phyloP scores from a whole-genome alignment of 495 filamentous ascomycete genomes.

The Pseudoneurospora amorphoporcata region DNA sequence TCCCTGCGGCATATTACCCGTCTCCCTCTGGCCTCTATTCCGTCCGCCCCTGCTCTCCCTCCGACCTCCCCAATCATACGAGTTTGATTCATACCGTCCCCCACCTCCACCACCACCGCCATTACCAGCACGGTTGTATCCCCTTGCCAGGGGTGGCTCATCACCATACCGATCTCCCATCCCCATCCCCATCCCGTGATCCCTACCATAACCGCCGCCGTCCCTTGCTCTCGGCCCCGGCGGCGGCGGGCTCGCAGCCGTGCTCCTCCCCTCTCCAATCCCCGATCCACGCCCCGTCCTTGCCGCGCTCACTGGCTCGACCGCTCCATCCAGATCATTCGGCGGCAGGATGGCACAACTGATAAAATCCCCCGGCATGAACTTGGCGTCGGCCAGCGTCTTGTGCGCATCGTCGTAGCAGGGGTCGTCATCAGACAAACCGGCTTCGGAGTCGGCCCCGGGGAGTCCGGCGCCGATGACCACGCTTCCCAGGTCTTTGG shows the following conservation, averaged over 20 bases:
- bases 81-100: slow-evolving; percentile 1
- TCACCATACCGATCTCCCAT: neutral
- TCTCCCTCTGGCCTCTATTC: neutral
- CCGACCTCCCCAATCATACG: neutral
- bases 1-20: slow-evolving; percentile 33
- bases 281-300: slow-evolving; percentile 28
- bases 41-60: slow-evolving; percentile 15
- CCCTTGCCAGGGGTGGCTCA: neutral
- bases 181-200: neutral
- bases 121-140: neutral
- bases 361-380: slow-evolving; percentile 84
- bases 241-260: slow-evolving; percentile 30
- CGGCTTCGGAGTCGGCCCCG: slow-evolving; percentile 1
- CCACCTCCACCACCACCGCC: neutral
- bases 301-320: slow-evolving; percentile 44
- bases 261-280: slow-evolving; percentile 22
- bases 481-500: slow-evolving; percentile 73
- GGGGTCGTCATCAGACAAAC: neutral
- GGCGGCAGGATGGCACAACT: slow-evolving; percentile 72
- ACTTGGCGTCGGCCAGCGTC: slow-evolving; percentile 62
- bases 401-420: slow-evolving; percentile 37
- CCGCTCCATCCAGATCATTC: slow-evolving; percentile 53
- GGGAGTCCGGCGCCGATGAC: slow-evolving; percentile 50
- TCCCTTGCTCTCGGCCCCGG: slow-evolving; percentile 8
- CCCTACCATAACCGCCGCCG: slow-evolving; percentile 8